These are phyloP conservation scores for Hymenochaete sp. DNA, from an alignment of 1,284 basidiomycete species.

Conservation along the genomic window DNA sequence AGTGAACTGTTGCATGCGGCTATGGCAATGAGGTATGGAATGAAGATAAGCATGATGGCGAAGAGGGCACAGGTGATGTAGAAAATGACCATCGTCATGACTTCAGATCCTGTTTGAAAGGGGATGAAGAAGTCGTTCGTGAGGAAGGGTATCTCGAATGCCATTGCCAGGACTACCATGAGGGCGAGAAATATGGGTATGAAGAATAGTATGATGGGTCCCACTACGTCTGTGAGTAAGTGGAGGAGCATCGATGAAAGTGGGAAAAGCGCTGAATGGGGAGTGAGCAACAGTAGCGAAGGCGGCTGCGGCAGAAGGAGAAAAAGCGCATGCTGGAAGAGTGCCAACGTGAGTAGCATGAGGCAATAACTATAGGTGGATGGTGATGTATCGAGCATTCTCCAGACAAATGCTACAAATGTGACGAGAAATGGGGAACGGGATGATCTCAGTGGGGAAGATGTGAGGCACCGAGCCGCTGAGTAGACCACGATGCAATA, in stretches of 20 bases:
- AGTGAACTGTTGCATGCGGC: conserved; percentile 18
- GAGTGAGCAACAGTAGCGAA: conserved; percentile 36
- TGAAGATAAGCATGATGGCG: conserved; percentile 28
- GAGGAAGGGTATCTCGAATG: conserved; percentile 31
- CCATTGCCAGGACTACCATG: conserved; percentile 36
- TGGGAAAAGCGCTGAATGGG: conserved; percentile 31
- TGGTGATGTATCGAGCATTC: conserved; percentile 30
- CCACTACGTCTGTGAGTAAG: conserved; percentile 30
- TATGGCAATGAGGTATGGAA: too few relatives aligned
- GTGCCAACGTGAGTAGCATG: conserved; percentile 32
- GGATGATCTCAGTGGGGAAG: conserved; percentile 15
- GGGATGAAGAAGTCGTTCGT: conserved; percentile 2
- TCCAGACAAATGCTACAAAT: conserved; percentile 27
- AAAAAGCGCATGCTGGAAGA: conserved; percentile 34
- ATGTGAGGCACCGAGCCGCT: conserved; percentile 8
- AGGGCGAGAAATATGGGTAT: conserved; percentile 37
- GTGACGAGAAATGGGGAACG: conserved; percentile 25
- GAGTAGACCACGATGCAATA: conserved; percentile 11
- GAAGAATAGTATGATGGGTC: conserved; percentile 38
- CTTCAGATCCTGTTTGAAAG: conserved; percentile 32
- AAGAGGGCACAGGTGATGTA: conserved; percentile 30
- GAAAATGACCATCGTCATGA: conserved; percentile 33
- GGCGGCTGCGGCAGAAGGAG: conserved; percentile 37
- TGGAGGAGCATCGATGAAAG: conserved; percentile 35
- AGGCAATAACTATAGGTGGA: conserved; percentile 32